These are phyloP conservation scores for Lactarius akahatsu DNA, from an alignment of 768 basidiomycete genomes.

Conservation along the genomic window DNA sequence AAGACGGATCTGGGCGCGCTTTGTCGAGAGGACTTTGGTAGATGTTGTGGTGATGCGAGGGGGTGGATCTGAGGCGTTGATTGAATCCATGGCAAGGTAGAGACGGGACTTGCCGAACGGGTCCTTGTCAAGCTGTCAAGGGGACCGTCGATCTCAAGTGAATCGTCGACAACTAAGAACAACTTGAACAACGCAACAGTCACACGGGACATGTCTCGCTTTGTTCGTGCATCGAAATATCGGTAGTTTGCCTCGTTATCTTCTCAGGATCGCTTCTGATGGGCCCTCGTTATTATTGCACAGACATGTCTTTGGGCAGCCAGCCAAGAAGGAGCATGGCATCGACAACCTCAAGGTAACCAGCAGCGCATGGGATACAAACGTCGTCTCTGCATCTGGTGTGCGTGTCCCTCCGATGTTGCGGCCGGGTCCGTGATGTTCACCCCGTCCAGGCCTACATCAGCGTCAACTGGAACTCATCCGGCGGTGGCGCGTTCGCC, in stretches of 20 bases:
- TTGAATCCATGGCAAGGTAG: background rate
- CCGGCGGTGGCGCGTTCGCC: conserved; percentile 92
- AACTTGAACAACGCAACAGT: background rate
- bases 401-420: conserved; percentile 43
- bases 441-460: conserved; percentile 52
- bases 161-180: conserved; percentile 3
- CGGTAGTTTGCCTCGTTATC: conserved; percentile 47
- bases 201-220: conserved; percentile 64
- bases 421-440: background rate
- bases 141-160: background rate
- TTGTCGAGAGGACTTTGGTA: conserved; percentile 31
- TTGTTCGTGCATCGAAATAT: conserved; percentile 85
- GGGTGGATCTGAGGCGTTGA: conserved; percentile 31
- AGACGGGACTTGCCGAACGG: conserved; percentile 16
- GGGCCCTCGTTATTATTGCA: background rate
- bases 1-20: conserved; percentile 33
- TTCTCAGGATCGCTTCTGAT: conserved; percentile 15
- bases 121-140: background rate
- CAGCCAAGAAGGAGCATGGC: conserved; percentile 79
- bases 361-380: conserved; percentile 95
- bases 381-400: conserved; percentile 80
- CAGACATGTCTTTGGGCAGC: conserved; percentile 91
- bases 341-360: conserved; percentile 84
- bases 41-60: conserved; percentile 17
- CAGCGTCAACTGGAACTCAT: conserved; percentile 92